Evolutionary conservation across 371 early-diverging fungal species (phyloP).

Genomic region (Funneliformis caledonium): DNA sequence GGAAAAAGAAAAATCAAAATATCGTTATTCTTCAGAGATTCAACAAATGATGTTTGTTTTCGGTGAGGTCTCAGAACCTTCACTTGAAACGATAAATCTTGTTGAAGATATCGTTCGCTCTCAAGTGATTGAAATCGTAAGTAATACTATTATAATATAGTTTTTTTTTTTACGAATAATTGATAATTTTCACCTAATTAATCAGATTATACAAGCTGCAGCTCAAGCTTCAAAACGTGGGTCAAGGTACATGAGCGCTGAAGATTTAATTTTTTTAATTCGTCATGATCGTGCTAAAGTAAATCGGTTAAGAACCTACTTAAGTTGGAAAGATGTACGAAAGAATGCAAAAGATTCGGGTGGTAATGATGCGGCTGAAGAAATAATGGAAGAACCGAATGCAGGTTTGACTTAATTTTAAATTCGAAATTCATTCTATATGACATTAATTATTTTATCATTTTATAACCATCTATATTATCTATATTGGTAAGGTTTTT

Average conservation of each 20-base stretch:
- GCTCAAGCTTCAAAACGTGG: conserved; percentile 84
- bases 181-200: conserved; percentile 21
- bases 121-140: conserved; percentile 93
- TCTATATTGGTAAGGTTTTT: neutral
- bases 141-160: conserved; percentile 17
- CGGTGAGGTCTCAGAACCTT: conserved; percentile 92
- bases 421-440: neutral
- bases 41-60: conserved; percentile 99
- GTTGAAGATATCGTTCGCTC: conserved; percentile 95
- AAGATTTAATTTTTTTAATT: conserved; percentile 96
- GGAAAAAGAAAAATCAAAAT: conserved; percentile 51
- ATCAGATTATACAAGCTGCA: conserved; percentile 81
- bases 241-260: conserved; percentile 82
- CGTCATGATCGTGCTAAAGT: conserved; percentile 93
- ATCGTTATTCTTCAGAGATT: conserved; percentile 75
- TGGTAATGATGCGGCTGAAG: conserved; percentile 64
- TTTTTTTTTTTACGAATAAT: neutral
- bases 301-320: conserved; percentile 84
- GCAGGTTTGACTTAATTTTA: conserved; percentile 48
- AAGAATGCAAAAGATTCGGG: conserved; percentile 84
- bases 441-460: neutral
- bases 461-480: neutral
- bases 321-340: conserved; percentile 96
- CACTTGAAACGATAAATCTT: conserved; percentile 82
- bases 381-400: conserved; percentile 69